Percentiles rank a stretch among this genome's conserved stretches.
phyloP scores from a whole-genome alignment of 1,284 basidiomycete species.

The Exobasidium cylindrosporum region DNA sequence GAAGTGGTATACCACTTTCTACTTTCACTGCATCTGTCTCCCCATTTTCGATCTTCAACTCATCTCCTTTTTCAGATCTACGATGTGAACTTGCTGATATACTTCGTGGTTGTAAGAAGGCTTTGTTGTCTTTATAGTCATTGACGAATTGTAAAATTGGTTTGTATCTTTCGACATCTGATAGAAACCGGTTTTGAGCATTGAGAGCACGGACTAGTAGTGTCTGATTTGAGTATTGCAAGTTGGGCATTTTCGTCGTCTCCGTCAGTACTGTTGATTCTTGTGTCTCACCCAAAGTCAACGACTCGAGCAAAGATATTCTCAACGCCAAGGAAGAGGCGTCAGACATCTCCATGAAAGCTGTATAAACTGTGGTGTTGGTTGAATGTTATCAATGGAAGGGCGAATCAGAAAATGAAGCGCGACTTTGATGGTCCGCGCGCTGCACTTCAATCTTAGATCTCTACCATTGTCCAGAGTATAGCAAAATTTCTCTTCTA shows the following conservation, averaged over 20 bases:
- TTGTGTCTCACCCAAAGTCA: not conserved
- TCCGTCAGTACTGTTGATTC: not conserved
- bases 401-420: no score
- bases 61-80: not conserved
- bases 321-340: not conserved
- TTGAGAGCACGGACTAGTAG: not conserved
- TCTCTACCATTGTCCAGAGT: no score
- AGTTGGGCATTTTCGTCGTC: not conserved
- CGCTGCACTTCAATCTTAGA: no score
- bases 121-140: slow-evolving; percentile 2
- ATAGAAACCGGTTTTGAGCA: not conserved
- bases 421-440: no score
- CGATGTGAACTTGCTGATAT: not conserved
- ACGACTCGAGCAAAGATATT: not conserved
- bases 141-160: slow-evolving; percentile 10
- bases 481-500: no score
- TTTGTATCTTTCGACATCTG: not conserved
- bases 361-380: no score
- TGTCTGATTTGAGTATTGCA: not conserved
- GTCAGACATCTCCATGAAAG: not conserved
- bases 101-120: not conserved
- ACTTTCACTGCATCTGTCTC: not conserved
- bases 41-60: not conserved
- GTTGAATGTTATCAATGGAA: no score
- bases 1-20: not conserved